Conservation (phyloP, 352 stramenopile species). For the Peronospora tabacina region DNA sequence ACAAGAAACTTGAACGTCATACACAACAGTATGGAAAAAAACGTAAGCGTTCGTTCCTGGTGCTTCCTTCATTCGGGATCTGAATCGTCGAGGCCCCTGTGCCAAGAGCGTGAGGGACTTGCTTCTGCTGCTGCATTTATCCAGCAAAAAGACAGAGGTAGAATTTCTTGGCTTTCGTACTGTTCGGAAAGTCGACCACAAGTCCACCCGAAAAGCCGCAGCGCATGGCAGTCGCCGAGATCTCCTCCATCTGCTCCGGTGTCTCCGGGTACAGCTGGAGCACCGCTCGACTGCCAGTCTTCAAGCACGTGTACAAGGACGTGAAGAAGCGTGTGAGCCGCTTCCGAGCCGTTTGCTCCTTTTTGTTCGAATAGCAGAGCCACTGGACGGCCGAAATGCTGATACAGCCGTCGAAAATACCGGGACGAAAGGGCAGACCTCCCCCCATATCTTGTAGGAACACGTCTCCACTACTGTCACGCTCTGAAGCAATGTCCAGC, state of each 20-base stretch:
- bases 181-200: conserved; percentile 99
- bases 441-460: conserved; percentile 97
- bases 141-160: conserved; percentile 97
- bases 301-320: conserved; percentile 84
- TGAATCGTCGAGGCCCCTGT: conserved; percentile 45
- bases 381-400: conserved; percentile 99
- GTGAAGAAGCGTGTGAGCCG: conserved; percentile 96
- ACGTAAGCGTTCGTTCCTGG: conserved; percentile 49
- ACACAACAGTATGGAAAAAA: background rate
- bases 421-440: conserved; percentile 95
- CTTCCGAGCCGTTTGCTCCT: conserved; percentile 89
- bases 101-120: conserved; percentile 78
- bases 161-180: conserved; percentile 99
- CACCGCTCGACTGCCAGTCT: conserved; percentile 88
- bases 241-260: conserved; percentile 93
- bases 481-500: conserved; percentile 96
- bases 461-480: conserved; percentile 83
- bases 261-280: conserved; percentile 99
- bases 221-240: conserved; percentile 83
- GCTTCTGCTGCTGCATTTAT: conserved; percentile 64
- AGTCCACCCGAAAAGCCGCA: conserved; percentile 92
- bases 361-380: conserved; percentile 99
- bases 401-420: conserved; percentile 98
- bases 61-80: conserved; percentile 54
- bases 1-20: background rate